Conservation (phyloP, 495 filamentous ascomycete genomes). For the Hypoxylon perforatum region DNA sequence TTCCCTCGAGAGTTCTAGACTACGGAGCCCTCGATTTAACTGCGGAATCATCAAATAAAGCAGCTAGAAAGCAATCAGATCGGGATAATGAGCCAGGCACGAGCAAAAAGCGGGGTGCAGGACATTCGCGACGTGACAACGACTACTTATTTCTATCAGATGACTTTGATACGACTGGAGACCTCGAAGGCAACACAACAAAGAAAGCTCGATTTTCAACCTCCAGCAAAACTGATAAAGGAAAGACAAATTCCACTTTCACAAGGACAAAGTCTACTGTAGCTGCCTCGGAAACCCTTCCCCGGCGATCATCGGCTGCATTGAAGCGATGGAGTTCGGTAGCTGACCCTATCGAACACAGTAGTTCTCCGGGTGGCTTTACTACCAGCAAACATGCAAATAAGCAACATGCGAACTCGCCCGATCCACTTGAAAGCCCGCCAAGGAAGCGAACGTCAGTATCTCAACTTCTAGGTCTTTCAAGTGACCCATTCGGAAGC, state of each 20-base stretch:
- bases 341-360: conserved; percentile 41
- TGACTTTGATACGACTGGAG: conserved; percentile 58
- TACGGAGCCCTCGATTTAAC: conserved; percentile 13
- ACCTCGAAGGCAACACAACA: conserved; percentile 37
- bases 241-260: conserved; percentile 10
- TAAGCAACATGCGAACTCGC: conserved; percentile 1
- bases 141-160: conserved; percentile 60
- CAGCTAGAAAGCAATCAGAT: not conserved
- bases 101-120: conserved; percentile 17
- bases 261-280: conserved; percentile 20
- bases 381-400: conserved; percentile 3
- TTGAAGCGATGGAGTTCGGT: conserved; percentile 36
- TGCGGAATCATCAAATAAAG: conserved; percentile 4
- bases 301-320: conserved; percentile 5
- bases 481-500: conserved; percentile 34
- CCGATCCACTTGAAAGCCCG: conserved; percentile 46
- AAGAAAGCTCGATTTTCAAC: conserved; percentile 35
- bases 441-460: conserved; percentile 16
- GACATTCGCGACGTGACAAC: conserved; percentile 13
- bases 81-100: conserved; percentile 4
- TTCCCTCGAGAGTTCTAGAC: conserved; percentile 14
- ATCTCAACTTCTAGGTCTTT: conserved; percentile 22
- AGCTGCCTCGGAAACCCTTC: conserved; percentile 6
- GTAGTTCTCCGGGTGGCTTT: conserved; percentile 33
- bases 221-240: conserved; percentile 8